phyloP scores from a whole-genome alignment of 179 eudicot species.

The Spinacia oleracea region DNA sequence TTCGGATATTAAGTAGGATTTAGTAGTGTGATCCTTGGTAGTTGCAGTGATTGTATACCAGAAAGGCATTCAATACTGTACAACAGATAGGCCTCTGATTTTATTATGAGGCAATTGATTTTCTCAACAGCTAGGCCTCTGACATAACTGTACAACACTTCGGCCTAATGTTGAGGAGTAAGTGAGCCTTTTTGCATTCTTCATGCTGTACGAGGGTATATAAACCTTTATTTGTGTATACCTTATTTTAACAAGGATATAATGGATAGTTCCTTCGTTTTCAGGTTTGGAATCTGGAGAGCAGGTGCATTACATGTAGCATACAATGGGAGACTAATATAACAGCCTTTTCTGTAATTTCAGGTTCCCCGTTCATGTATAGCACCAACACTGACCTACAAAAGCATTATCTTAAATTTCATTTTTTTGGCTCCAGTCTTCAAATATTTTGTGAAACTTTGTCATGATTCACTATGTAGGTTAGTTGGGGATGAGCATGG shows the following conservation, averaged over 20 bases:
- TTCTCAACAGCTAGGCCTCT: neutral
- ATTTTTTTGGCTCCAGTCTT: constrained; percentile 5
- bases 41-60: neutral
- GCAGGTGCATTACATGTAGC: constrained; percentile 54
- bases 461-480: constrained; percentile 27
- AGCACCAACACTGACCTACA: constrained; percentile 13
- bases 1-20: neutral
- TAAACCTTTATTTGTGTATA: constrained; percentile 5
- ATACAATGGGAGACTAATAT: constrained; percentile 81
- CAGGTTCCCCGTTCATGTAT: constrained; percentile 40
- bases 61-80: neutral
- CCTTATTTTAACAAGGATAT: neutral
- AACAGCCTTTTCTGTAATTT: constrained; percentile 56
- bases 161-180: neutral
- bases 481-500: constrained; percentile 42
- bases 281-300: constrained; percentile 85
- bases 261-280: constrained; percentile 17
- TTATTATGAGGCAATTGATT: neutral
- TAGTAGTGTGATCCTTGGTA: neutral
- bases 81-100: neutral
- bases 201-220: constrained; percentile 7
- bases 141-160: constrained; percentile 9
- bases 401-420: neutral
- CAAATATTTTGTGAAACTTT: neutral
- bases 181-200: constrained; percentile 8